Base-by-base conservation (phyloP, 495 filamentous ascomycete species). In the Penicillium paradoxum region DNA sequence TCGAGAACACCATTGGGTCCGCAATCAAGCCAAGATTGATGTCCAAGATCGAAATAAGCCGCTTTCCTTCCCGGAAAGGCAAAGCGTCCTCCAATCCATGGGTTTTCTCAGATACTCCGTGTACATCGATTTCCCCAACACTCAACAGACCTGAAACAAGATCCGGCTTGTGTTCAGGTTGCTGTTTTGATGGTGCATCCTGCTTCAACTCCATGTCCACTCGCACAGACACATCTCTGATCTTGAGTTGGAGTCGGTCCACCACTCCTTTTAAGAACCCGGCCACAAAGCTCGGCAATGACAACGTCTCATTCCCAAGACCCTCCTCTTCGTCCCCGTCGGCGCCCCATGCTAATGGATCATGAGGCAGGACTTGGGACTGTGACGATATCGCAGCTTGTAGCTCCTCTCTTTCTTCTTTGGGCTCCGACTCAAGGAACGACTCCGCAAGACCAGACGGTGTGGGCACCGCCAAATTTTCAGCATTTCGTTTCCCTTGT, bases 381-480 rank as follows among this genome's bases (percentile, higher is more conserved):
- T 84, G 81, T 6, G 83, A 84, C 5, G 83, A 75, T 15, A 97
- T 74, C 5, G 87, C 89, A 47, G 87, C 83, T 68, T 93, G 81
- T 25, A 97, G 72, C 66, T 90, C 81, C 30, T 79, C 79, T 57
- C 83, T 87, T 62, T 93, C 88, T 49, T 86, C 81, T 37, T 66
- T 67, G 1, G 90, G 87, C 57, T 97, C 89, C 1, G 89, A 80
- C 56, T 90, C 79, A 13, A 97, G 75, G 68, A 96, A 97, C 0
- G 88, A 95, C 65, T 90, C 79, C 4, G 92, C 92, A 27, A 97
- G 77, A 51, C 92, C 86, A 55, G 85, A 79, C n/a, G 89, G 82
- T 14, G 87, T 89, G 3, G 89, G 89, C 10, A 95, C 36, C 3
- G 32, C 40, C 8, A 47, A 18, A 5, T 18, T 18, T 19, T 41